Evolutionary conservation across 2,329 filamentous ascomycete species (phyloP).

Genomic region (Rosellinia necatrix): DNA sequence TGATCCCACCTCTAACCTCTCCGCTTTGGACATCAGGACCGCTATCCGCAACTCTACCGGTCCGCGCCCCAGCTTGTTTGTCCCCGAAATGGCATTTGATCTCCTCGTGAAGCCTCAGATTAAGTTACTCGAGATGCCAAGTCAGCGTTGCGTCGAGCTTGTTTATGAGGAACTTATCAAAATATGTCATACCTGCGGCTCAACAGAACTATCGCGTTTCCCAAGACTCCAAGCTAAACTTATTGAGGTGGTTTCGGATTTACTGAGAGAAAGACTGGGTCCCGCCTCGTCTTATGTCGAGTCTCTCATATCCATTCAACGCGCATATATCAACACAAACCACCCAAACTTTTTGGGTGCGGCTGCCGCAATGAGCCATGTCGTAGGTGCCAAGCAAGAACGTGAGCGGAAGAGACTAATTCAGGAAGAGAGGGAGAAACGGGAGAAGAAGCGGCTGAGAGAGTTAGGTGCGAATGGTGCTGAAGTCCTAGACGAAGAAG

Average conservation of each 20-base stretch:
- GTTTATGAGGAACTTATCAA: conserved; percentile 99
- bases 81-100: conserved; percentile 97
- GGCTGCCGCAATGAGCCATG: conserved; percentile 94
- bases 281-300: conserved; percentile 91
- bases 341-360: conserved; percentile 98
- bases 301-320: conserved; percentile 94
- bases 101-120: conserved; percentile 98
- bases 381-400: conserved; percentile 93
- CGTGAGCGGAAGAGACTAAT: conserved; percentile 81
- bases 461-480: conserved; percentile 81
- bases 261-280: conserved; percentile 88
- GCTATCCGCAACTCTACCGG: conserved; percentile 98
- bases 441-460: conserved; percentile 81
- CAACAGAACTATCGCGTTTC: conserved; percentile 88
- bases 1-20: conserved; percentile 93
- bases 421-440: conserved; percentile 83
- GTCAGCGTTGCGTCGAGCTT: conserved; percentile 94
- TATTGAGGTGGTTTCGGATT: conserved; percentile 96
- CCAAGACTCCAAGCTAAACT: conserved; percentile 93
- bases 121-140: conserved; percentile 91
- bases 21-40: conserved; percentile 91
- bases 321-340: conserved; percentile 99
- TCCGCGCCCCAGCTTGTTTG: conserved; percentile 91
- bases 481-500: conserved; percentile 70
- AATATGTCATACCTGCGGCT: conserved; percentile 98